Conservation (phyloP, 1,284 basidiomycete genomes). For the Chalciporus piperatoides region DNA sequence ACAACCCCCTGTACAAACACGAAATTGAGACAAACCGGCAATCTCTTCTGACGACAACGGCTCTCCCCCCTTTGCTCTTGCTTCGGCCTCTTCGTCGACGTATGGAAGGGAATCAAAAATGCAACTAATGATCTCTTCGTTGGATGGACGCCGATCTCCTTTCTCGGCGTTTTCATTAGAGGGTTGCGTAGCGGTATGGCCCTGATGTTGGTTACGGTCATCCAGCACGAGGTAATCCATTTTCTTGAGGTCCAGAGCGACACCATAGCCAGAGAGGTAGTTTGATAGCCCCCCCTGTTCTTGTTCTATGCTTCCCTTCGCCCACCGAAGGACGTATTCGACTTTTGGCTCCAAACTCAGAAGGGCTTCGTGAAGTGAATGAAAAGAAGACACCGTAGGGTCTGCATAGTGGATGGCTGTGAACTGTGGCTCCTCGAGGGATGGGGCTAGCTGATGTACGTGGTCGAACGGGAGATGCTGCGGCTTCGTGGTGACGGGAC, state of each 20-base stretch:
- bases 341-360: slow-evolving; percentile 48
- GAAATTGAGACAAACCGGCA: slow-evolving; percentile 36
- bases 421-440: slow-evolving; percentile 42
- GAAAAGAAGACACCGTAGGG: slow-evolving; percentile 56
- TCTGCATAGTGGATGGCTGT: slow-evolving; percentile 76
- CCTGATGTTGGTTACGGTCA: slow-evolving; percentile 50
- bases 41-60: slow-evolving; percentile 68
- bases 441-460: slow-evolving; percentile 47
- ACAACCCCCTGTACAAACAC: not conserved
- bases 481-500: slow-evolving; percentile 33
- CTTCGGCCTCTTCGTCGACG: slow-evolving; percentile 44
- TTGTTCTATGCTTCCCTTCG: slow-evolving; percentile 34
- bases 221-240: slow-evolving; percentile 96
- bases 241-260: slow-evolving; percentile 91
- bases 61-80: slow-evolving; percentile 36
- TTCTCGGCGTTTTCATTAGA: slow-evolving; percentile 6
- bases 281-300: slow-evolving; percentile 30
- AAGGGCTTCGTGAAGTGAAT: slow-evolving; percentile 64
- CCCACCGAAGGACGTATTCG: slow-evolving; percentile 69
- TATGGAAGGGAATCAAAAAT: slow-evolving; percentile 56
- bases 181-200: not conserved
- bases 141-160: slow-evolving; percentile 21
- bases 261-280: slow-evolving; percentile 85
- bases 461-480: slow-evolving; percentile 71
- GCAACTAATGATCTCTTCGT: slow-evolving; percentile 27